Evolutionary conservation across 805 yeast genomes (phyloP).

Genomic region (Sungouiella blattae): DNA sequence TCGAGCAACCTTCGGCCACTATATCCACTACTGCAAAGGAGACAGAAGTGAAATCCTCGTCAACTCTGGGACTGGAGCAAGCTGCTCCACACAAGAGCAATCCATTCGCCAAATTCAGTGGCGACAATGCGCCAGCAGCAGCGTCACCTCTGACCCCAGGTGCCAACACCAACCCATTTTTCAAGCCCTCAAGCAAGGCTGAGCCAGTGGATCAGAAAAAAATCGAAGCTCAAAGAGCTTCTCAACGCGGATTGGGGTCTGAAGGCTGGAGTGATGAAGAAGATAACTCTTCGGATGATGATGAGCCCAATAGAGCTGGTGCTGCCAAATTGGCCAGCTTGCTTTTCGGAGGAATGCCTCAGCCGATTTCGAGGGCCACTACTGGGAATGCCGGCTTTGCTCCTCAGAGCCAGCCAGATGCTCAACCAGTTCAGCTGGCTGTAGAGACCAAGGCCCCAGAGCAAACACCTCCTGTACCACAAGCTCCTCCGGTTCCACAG

Average conservation of each 20-base stretch:
- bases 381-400: constrained; percentile 7
- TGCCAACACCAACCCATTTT: constrained; percentile 52
- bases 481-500: background rate
- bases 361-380: constrained; percentile 26
- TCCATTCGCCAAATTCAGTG: constrained; percentile 43
- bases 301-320: constrained; percentile 46
- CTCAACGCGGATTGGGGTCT: constrained; percentile 56
- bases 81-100: constrained; percentile 28
- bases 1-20: constrained; percentile 5
- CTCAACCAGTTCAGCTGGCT: background rate
- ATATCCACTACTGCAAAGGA: constrained; percentile 7
- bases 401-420: background rate
- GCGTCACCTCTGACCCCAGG: constrained; percentile 6
- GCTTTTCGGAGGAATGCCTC: constrained; percentile 49
- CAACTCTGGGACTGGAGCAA: too few species aligned
- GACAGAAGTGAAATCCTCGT: too few species aligned
- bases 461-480: background rate
- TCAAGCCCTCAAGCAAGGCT: constrained; percentile 40
- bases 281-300: constrained; percentile 42
- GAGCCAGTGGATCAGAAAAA: constrained; percentile 49
- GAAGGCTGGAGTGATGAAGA: constrained; percentile 48
- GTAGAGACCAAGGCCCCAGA: background rate
- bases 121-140: background rate
- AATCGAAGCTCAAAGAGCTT: constrained; percentile 67
- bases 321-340: constrained; percentile 56